Conservation (phyloP, 2,329 filamentous ascomycete genomes). For the Exophiala viscosa region DNA sequence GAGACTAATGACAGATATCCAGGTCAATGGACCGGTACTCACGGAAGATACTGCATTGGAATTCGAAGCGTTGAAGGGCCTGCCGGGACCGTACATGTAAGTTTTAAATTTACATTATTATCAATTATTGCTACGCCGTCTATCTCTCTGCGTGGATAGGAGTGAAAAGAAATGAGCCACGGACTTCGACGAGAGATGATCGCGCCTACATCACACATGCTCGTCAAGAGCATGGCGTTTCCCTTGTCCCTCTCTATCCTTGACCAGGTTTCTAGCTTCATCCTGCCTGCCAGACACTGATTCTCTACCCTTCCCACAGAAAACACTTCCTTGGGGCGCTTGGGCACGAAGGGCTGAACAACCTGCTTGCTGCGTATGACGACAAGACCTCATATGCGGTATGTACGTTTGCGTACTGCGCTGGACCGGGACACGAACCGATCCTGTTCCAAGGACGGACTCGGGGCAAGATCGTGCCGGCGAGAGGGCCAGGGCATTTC, state of each 20-base stretch:
- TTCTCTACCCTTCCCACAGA: slow-evolving; percentile 45
- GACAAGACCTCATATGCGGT: slow-evolving; percentile 92
- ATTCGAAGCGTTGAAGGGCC: slow-evolving; percentile 83
- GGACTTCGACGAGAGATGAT: no score
- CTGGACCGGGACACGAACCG: slow-evolving; percentile 77
- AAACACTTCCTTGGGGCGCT: slow-evolving; percentile 90
- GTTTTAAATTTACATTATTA: slow-evolving; percentile 30
- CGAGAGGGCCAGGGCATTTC: slow-evolving; percentile 75
- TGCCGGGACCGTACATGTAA: slow-evolving; percentile 95
- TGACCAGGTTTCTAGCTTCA: neutral
- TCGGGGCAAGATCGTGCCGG: slow-evolving; percentile 77
- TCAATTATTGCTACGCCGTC: neutral
- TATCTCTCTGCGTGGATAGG: neutral
- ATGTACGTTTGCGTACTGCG: slow-evolving; percentile 90
- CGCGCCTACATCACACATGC: no score
- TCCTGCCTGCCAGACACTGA: neutral
- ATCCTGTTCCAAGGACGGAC: slow-evolving; percentile 90
- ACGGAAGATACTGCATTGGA: slow-evolving; percentile 95
- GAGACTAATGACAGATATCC: neutral
- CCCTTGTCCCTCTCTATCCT: no score
- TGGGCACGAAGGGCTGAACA: slow-evolving; percentile 82
- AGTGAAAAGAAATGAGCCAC: no score
- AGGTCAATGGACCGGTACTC: slow-evolving; percentile 82
- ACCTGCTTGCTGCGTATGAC: slow-evolving; percentile 79
- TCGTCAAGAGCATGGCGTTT: no score